Evolutionary conservation across 257 asterid species (phyloP).

Genomic region (Nicotiana noctiflora): DNA sequence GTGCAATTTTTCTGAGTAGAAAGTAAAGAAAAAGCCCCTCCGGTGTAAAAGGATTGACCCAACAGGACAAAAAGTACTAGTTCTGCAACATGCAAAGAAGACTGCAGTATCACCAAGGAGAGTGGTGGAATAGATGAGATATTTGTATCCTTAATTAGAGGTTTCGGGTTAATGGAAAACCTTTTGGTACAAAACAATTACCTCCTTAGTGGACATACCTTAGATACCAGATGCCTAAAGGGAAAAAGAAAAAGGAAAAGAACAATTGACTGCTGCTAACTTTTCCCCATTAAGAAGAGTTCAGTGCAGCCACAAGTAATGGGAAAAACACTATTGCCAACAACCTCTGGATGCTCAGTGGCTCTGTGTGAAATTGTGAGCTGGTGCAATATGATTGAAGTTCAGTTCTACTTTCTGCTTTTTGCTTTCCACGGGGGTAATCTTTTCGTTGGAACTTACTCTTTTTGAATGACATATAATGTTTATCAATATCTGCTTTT

Average conservation of each 20-base stretch:
- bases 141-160: neutral
- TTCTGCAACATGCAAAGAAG: neutral
- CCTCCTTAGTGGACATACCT: neutral
- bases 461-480: neutral
- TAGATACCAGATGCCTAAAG: neutral
- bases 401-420: constrained; percentile 4
- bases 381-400: constrained; percentile 11
- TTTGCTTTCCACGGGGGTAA: constrained; percentile 6
- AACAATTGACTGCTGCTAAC: neutral
- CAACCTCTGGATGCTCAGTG: neutral
- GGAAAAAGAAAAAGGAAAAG: neutral
- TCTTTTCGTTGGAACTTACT: neutral
- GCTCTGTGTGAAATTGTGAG: neutral
- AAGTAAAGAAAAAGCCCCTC: neutral
- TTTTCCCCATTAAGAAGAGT: neutral
- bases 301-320: neutral
- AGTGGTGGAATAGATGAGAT: neutral
- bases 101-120: neutral
- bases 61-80: neutral
- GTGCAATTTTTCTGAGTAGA: neutral
- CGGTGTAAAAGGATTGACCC: neutral
- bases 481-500: neutral
- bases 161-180: neutral
- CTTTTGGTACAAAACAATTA: neutral
- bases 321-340: neutral